phyloP scores from a whole-genome alignment of 2,329 filamentous ascomycete genomes.

The Verticillium zaregamsianum region DNA sequence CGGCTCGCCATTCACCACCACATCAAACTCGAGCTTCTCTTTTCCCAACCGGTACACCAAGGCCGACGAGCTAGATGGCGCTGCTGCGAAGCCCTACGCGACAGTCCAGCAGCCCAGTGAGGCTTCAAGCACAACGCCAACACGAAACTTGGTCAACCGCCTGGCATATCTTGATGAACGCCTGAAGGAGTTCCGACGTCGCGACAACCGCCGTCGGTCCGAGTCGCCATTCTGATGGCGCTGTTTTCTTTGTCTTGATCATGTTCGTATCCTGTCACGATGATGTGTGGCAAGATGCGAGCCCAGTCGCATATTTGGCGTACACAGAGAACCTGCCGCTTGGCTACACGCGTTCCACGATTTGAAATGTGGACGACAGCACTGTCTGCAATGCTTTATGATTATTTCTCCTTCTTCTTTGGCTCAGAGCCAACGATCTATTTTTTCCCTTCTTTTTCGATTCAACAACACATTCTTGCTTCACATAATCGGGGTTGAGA shows the following conservation, averaged over 20 bases:
- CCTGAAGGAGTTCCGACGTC: constrained; percentile 48
- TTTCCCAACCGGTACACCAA: constrained; percentile 56
- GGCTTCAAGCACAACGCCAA: constrained; percentile 26
- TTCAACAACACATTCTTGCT: background rate
- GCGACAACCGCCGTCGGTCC: constrained; percentile 38
- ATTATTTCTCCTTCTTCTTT: background rate
- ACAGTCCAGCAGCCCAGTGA: constrained; percentile 48
- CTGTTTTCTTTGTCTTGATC: constrained; percentile 17
- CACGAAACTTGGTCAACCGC: constrained; percentile 43
- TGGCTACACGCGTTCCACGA: background rate
- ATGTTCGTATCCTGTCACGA: constrained; percentile 5
- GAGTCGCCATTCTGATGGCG: constrained; percentile 43
- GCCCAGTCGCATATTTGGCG: background rate
- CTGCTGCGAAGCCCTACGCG: constrained; percentile 48
- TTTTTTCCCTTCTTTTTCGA: constrained; percentile 1
- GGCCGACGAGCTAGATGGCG: constrained; percentile 37
- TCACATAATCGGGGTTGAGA: background rate
- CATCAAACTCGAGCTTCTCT: constrained; percentile 45
- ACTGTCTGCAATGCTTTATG: background rate
- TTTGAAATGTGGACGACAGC: background rate
- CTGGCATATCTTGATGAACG: constrained; percentile 56
- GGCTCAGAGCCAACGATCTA: background rate
- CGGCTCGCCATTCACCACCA: constrained; percentile 53
- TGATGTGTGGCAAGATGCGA: constrained; percentile 1
- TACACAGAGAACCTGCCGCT: background rate